A percentile compares a stretch with the other conserved stretches of the same genome.
Evolutionary conservation across 2,329 filamentous ascomycete genomes (phyloP).

Genomic region (Blastomyces percursus): DNA sequence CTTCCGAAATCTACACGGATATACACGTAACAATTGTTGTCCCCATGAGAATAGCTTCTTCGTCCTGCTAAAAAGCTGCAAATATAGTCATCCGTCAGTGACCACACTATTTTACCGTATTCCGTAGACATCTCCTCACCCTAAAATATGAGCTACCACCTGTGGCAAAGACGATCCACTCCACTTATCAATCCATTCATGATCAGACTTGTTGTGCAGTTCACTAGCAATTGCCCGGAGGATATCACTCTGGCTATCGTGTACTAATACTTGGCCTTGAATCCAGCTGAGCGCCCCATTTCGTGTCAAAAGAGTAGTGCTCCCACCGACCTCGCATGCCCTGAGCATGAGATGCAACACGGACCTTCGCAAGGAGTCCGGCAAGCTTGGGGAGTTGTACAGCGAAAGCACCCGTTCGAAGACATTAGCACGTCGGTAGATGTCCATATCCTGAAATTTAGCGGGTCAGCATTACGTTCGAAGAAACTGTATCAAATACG

Average conservation of each 20-base stretch:
- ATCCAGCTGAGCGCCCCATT: slow-evolving; percentile 68
- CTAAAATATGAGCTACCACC: slow-evolving; percentile 20
- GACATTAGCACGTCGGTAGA: slow-evolving; percentile 47
- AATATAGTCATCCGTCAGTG: not conserved
- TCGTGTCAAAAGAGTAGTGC: slow-evolving; percentile 68
- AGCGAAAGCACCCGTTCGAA: slow-evolving; percentile 66
- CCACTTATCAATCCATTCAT: slow-evolving; percentile 55
- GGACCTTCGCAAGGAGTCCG: slow-evolving; percentile 49
- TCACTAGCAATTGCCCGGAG: slow-evolving; percentile 48
- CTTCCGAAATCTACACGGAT: not conserved
- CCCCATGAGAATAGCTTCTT: not conserved
- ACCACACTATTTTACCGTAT: not conserved
- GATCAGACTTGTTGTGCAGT: slow-evolving; percentile 56
- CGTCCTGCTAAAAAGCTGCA: not conserved
- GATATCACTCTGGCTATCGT: slow-evolving; percentile 35
- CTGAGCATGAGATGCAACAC: slow-evolving; percentile 54
- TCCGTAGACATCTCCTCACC: not conserved
- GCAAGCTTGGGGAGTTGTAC: slow-evolving; percentile 56
- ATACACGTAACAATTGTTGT: not conserved
- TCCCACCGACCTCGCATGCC: slow-evolving; percentile 58
- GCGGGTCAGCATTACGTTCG: not conserved
- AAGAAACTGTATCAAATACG: not conserved
- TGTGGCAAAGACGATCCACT: slow-evolving; percentile 42
- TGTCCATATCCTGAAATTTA: slow-evolving; percentile 33
- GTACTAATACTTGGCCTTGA: slow-evolving; percentile 45